phyloP scores from a whole-genome alignment of 31 red algal genomes.

The Asparagopsis taxiformis region DNA sequence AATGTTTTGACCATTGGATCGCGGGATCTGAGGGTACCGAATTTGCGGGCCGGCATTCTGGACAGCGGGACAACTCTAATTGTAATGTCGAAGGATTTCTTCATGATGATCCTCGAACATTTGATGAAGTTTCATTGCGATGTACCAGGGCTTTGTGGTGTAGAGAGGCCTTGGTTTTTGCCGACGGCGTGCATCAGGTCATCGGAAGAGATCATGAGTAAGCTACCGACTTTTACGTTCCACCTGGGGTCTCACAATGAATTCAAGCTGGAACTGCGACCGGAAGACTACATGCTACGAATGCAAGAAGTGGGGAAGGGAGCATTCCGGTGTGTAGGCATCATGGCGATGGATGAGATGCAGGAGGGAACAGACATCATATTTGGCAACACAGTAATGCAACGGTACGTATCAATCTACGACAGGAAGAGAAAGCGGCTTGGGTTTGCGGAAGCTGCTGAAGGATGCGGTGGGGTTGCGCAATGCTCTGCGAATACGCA shows the following conservation, averaged over 20 bases:
- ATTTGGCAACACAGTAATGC: constrained; percentile 89
- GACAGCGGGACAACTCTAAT: constrained; percentile 87
- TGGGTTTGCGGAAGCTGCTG: constrained; percentile 72
- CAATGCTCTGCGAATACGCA: constrained; percentile 52
- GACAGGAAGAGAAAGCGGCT: constrained; percentile 86
- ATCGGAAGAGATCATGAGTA: constrained; percentile 42
- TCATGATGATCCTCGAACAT: constrained; percentile 53
- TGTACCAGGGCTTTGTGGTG: constrained; percentile 31
- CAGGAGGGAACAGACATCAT: constrained; percentile 64
- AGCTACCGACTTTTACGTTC: constrained; percentile 72
- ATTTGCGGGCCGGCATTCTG: constrained; percentile 58
- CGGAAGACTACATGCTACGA: constrained; percentile 81
- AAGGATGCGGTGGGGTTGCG: constrained; percentile 30
- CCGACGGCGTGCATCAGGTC: constrained; percentile 59
- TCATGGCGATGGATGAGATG: constrained; percentile 78
- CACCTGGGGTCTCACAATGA: constrained; percentile 51
- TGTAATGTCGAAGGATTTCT: constrained; percentile 57
- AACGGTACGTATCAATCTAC: constrained; percentile 77
- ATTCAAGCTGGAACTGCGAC: constrained; percentile 65
- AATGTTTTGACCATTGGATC: constrained; percentile 32
- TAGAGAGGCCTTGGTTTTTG: constrained; percentile 57
- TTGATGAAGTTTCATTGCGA: constrained; percentile 61
- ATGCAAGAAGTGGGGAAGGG: constrained; percentile 31
- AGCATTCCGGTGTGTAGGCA: constrained; percentile 77
- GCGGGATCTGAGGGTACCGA: constrained; percentile 30